Percentiles rank a stretch among this genome's conserved stretches.
These are phyloP conservation scores for Paramecium caudatum DNA, from an alignment of 73 alveolate genomes.

Conservation along the genomic window DNA sequence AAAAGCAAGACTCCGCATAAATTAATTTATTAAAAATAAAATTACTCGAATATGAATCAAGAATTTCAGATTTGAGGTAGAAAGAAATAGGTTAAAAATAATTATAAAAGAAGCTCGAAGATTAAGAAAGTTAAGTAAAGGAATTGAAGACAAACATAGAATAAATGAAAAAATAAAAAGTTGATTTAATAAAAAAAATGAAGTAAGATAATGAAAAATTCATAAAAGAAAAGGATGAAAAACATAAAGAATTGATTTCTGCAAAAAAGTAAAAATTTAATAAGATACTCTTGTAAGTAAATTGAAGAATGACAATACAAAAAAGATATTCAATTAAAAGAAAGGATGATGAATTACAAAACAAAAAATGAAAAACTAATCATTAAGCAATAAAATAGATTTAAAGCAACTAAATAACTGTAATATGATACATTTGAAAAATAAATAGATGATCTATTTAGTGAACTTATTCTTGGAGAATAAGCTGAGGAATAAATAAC, in stretches of 20 bases:
- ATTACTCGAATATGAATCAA: constrained; percentile 4
- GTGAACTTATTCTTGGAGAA: constrained; percentile 32
- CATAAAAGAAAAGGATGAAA: constrained; percentile 4
- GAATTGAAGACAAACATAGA: constrained; percentile 15
- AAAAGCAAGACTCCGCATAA: constrained; percentile 3
- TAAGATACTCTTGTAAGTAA: constrained; percentile 24
- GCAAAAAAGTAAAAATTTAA: constrained; percentile 25
- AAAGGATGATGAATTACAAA: constrained; percentile 49
- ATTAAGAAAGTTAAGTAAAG: constrained; percentile 19
- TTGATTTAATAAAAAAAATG: constrained; percentile 43
- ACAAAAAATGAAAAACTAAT: constrained; percentile 35
- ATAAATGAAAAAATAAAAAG: constrained; percentile 43
- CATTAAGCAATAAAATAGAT: neutral
- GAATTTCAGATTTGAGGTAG: constrained; percentile 20
- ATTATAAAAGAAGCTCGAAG: constrained; percentile 43
- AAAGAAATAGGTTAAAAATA: constrained; percentile 2
- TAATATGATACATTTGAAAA: constrained; percentile 29
- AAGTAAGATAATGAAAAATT: constrained; percentile 50
- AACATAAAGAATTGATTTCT: constrained; percentile 8
- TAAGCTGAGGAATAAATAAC: constrained; percentile 10
- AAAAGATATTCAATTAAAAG: constrained; percentile 36
- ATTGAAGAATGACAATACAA: constrained; percentile 15
- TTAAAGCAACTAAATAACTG: neutral
- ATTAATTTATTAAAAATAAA: constrained; percentile 13
- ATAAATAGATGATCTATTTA: constrained; percentile 17